phyloP scores from a whole-genome alignment of 306 rosid genomes.

The Castanea crenata region DNA sequence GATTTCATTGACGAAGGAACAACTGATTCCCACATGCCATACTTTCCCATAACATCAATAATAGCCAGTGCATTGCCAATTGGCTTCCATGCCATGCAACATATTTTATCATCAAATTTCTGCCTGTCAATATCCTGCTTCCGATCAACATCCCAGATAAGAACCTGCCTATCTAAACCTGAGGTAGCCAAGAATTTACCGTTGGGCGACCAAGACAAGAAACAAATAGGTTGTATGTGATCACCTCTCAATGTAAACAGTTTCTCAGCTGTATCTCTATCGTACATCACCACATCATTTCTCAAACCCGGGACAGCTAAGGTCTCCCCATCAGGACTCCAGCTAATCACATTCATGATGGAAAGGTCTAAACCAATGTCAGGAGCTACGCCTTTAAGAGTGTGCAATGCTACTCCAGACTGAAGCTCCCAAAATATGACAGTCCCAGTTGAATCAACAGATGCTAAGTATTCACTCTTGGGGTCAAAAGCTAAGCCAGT shows the following conservation, averaged over 20 bases:
- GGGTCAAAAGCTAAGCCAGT: conserved; percentile 89
- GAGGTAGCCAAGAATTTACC: conserved; percentile 90
- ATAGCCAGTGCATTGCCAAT: conserved; percentile 76
- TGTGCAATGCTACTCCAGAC: conserved; percentile 65
- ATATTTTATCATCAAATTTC: conserved; percentile 78
- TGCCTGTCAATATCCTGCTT: conserved; percentile 93
- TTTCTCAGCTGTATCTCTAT: conserved; percentile 90
- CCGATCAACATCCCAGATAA: conserved; percentile 79
- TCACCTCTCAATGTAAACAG: conserved; percentile 81
- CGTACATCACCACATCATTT: conserved; percentile 90
- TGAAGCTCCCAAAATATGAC: conserved; percentile 83
- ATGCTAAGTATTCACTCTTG: conserved; percentile 80
- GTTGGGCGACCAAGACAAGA: conserved; percentile 94
- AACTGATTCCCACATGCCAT: conserved; percentile 89
- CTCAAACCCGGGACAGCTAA: conserved; percentile 82
- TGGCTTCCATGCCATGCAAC: conserved; percentile 91
- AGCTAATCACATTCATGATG: conserved; percentile 66
- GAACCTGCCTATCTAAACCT: conserved; percentile 82
- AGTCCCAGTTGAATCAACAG: conserved; percentile 80
- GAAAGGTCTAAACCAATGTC: conserved; percentile 62
- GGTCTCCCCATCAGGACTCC: conserved; percentile 95
- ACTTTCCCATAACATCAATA: conserved; percentile 82
- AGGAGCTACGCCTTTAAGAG: conserved; percentile 79
- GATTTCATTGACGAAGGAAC: conserved; percentile 92
- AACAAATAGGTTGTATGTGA: conserved; percentile 73